Conservation (phyloP, 1,284 basidiomycete species). For the Moesziomyces aphidis region DNA sequence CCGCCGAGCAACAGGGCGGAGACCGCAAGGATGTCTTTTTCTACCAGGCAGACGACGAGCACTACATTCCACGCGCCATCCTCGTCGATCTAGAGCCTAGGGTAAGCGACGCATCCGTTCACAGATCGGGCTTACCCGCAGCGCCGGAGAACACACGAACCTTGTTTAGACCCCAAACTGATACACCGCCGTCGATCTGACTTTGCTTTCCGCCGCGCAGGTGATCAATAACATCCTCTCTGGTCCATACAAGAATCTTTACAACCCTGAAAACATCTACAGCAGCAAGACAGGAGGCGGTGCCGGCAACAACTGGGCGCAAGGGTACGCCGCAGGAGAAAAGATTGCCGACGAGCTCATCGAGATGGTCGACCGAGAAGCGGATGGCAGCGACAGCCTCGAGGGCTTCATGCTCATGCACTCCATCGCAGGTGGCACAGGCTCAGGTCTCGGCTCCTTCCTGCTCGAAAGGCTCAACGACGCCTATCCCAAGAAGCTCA, state of each 20-base stretch:
- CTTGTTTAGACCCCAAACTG: too few relatives aligned
- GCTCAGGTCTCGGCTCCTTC: constrained; percentile 97
- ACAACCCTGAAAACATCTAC: constrained; percentile 99
- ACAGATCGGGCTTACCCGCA: too few relatives aligned
- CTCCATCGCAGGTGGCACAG: constrained; percentile 98
- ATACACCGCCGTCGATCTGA: not conserved
- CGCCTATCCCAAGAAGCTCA: constrained; percentile 98
- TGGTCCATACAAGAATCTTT: constrained; percentile 91
- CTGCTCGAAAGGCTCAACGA: constrained; percentile 95
- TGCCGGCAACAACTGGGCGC: constrained; percentile 99
- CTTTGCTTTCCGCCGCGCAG: constrained; percentile 70
- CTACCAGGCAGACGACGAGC: constrained; percentile 99
- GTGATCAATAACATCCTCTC: constrained; percentile 95
- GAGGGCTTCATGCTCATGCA: constrained; percentile 99
- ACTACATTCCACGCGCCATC: constrained; percentile 97
- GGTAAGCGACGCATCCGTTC: constrained; percentile 71
- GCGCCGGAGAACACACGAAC: too few relatives aligned
- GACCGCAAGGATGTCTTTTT: constrained; percentile 99
- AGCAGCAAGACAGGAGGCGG: constrained; percentile 95
- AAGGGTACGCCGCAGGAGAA: constrained; percentile 86
- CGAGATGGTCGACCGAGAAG: constrained; percentile 99
- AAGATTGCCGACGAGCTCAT: constrained; percentile 95
- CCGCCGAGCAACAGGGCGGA: constrained; percentile 59
- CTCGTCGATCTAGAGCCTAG: constrained; percentile 97
- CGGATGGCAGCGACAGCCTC: constrained; percentile 95